Percentiles rank a stretch among this genome's conserved stretches.
Evolutionary conservation across 2,329 filamentous ascomycete genomes (phyloP).

Genomic region (Cladorrhinum sp.): DNA sequence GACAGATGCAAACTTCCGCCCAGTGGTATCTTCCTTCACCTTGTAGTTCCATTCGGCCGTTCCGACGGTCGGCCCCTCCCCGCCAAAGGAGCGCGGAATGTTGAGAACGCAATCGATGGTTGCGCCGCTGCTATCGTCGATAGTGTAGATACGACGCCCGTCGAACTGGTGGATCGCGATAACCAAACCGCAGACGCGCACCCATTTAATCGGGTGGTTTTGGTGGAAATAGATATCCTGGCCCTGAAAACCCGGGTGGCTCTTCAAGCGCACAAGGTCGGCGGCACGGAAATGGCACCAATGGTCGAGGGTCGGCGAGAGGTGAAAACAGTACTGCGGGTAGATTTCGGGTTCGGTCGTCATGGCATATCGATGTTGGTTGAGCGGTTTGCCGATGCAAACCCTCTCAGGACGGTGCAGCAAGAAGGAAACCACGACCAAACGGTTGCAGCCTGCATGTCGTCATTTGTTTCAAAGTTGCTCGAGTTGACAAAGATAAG

Average conservation of each 20-base stretch:
- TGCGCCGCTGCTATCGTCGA: constrained; percentile 64
- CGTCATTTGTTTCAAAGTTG: background rate
- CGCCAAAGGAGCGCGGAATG: constrained; percentile 1
- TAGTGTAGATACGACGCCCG: constrained; percentile 48
- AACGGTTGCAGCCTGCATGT: background rate
- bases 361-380: constrained; percentile 24
- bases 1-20: constrained; percentile 8
- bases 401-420: background rate
- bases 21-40: background rate
- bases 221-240: constrained; percentile 62
- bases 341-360: constrained; percentile 41
- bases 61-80: background rate
- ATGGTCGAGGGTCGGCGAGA: constrained; percentile 57
- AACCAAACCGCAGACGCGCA: constrained; percentile 67
- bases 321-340: constrained; percentile 60
- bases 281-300: constrained; percentile 56
- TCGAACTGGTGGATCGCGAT: constrained; percentile 57
- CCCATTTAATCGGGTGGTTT: constrained; percentile 76
- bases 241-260: constrained; percentile 51
- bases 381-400: constrained; percentile 1
- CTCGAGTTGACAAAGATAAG: background rate
- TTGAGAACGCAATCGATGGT: constrained; percentile 50
- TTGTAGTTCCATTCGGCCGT: background rate
- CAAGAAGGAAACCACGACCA: background rate
- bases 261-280: constrained; percentile 49